A percentile compares a stretch with the other conserved stretches of the same genome.
Conservation (phyloP, 441 rosid genomes). For the Gossypium laxum region DNA sequence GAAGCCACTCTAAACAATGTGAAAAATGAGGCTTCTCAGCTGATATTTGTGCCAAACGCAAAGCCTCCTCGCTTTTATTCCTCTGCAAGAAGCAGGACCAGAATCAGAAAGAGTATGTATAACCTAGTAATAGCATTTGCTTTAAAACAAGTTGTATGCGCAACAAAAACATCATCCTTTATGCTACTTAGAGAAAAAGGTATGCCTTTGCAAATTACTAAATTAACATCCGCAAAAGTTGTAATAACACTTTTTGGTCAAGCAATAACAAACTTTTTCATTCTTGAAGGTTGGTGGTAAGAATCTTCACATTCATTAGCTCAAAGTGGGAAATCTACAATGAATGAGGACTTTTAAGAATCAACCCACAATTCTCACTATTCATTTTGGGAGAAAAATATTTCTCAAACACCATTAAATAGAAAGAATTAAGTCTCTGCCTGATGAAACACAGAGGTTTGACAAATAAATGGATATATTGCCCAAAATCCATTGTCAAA, state of each 20-base stretch:
- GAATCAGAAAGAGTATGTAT: slow-evolving; percentile 5
- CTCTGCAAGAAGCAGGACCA: slow-evolving; percentile 39
- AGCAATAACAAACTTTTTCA: background rate
- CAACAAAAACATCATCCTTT: background rate
- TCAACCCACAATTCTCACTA: background rate
- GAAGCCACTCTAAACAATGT: slow-evolving; percentile 96
- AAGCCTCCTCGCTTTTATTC: slow-evolving; percentile 85
- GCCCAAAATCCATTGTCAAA: background rate
- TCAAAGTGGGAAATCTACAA: background rate
- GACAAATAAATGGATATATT: background rate
- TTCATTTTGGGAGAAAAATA: background rate
- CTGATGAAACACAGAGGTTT: background rate
- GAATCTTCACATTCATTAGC: slow-evolving; percentile 8
- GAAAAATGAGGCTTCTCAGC: slow-evolving; percentile 96
- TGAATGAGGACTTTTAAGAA: background rate
- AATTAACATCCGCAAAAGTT: background rate
- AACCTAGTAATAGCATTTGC: background rate
- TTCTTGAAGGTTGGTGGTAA: background rate
- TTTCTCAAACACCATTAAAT: background rate
- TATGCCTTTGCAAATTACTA: background rate
- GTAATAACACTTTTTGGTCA: background rate
- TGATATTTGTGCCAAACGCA: slow-evolving; percentile 78
- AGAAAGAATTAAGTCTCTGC: background rate
- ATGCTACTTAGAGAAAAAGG: background rate
- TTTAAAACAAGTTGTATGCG: slow-evolving; percentile 4